Conservation (phyloP, 164 flowering plant species). For the Aristolochia contorta region DNA sequence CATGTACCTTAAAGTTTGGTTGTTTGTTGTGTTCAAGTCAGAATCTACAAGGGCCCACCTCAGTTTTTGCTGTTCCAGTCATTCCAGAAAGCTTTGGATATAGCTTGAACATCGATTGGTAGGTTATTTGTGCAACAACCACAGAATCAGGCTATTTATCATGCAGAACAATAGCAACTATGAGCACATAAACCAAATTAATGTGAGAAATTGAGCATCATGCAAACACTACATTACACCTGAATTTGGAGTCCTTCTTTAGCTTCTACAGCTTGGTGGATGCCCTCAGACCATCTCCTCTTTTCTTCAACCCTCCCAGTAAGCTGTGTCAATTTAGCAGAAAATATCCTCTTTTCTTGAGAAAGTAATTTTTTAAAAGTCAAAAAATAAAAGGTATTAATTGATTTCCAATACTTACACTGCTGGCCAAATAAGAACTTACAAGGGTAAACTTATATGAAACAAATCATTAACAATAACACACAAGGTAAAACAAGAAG, state of each 20-base stretch:
- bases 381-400: too few species aligned
- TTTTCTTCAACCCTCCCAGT: slow-evolving; percentile 98
- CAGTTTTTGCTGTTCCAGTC: slow-evolving; percentile 99
- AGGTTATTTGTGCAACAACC: slow-evolving; percentile 95
- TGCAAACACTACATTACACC: slow-evolving; percentile 30
- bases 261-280: slow-evolving; percentile 98
- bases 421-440: too few species aligned
- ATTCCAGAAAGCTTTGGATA: slow-evolving; percentile 97
- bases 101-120: slow-evolving; percentile 92
- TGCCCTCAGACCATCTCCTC: slow-evolving; percentile 96
- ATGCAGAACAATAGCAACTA: background rate
- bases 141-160: slow-evolving; percentile 74
- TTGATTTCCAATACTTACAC: too few species aligned
- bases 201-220: slow-evolving; percentile 1
- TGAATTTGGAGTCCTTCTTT: slow-evolving; percentile 89
- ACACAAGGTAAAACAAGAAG: too few species aligned
- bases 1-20: too few species aligned
- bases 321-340: slow-evolving; percentile 30
- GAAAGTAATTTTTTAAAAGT: background rate
- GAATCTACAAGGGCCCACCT: slow-evolving; percentile 30
- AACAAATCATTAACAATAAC: too few species aligned
- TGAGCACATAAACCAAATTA: background rate
- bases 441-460: too few species aligned
- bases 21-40: too few species aligned
- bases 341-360: background rate